Conservation (phyloP, 1,284 basidiomycete genomes). For the Heimioporus retisporus region DNA sequence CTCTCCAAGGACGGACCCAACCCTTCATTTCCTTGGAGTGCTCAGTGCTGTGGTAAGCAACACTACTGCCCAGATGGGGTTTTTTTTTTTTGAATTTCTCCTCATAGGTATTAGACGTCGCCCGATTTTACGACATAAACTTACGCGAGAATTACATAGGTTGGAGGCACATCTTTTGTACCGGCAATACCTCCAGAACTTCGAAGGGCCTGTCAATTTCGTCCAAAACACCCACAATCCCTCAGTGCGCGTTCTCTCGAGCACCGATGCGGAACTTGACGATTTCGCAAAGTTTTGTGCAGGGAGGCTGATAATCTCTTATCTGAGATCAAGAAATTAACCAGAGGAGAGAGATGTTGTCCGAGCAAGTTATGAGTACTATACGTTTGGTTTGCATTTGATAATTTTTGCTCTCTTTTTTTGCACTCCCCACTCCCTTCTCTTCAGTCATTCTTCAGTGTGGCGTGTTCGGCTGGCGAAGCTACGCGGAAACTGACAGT, state of each 20-base stretch:
- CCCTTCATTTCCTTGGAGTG: constrained; percentile 64
- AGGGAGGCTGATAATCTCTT: constrained; percentile 57
- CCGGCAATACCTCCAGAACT: constrained; percentile 62
- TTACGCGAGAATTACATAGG: constrained; percentile 60
- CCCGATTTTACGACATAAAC: too few species aligned
- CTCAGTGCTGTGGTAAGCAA: too few species aligned
- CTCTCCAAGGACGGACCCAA: constrained; percentile 59
- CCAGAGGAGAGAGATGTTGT: constrained; percentile 54
- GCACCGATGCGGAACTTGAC: constrained; percentile 13
- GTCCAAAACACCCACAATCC: constrained; percentile 58
- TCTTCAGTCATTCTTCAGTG: constrained; percentile 57
- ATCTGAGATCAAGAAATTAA: constrained; percentile 57
- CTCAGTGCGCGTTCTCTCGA: constrained; percentile 42
- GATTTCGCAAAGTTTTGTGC: constrained; percentile 42
- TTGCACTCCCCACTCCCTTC: not conserved
- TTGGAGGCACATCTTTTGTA: constrained; percentile 67
- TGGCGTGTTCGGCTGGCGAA: constrained; percentile 59
- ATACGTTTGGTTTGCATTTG: constrained; percentile 52
- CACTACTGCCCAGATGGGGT: too few species aligned
- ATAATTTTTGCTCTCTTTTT: not conserved
- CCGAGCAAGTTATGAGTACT: constrained; percentile 60
- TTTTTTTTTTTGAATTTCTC: too few species aligned
- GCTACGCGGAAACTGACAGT: constrained; percentile 56
- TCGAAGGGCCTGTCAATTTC: constrained; percentile 59
- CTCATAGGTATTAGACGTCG: too few species aligned